phyloP scores from a whole-genome alignment of 2,329 filamentous ascomycete species.

The Sporothrix inflata region DNA sequence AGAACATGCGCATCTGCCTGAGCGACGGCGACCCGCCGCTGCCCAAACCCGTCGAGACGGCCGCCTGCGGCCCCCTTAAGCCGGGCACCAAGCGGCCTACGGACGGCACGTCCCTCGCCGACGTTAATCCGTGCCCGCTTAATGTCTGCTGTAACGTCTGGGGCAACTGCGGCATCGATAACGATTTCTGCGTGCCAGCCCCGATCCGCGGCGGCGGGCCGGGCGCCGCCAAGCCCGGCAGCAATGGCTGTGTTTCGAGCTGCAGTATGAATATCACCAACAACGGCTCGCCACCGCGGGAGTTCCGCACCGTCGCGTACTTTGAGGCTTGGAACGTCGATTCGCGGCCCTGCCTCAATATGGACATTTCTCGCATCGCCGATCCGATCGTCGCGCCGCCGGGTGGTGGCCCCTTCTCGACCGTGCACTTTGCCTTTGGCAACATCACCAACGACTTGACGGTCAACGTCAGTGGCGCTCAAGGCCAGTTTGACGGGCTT shows the following conservation, averaged over 20 bases:
- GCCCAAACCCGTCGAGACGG: too few relatives aligned
- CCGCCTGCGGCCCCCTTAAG: too few relatives aligned
- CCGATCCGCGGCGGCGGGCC: slow-evolving; percentile 25
- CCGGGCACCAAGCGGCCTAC: too few relatives aligned
- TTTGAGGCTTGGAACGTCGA: slow-evolving; percentile 42
- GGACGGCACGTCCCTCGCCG: too few relatives aligned
- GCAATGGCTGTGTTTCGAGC: slow-evolving; percentile 47
- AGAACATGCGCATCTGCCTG: too few relatives aligned
- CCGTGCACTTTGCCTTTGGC: slow-evolving; percentile 44
- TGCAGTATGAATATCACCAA: slow-evolving; percentile 44
- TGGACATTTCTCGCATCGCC: slow-evolving; percentile 39
- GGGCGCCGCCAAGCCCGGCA: slow-evolving; percentile 30
- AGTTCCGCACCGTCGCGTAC: slow-evolving; percentile 39
- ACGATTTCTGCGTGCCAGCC: slow-evolving; percentile 48
- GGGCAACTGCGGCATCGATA: slow-evolving; percentile 52
- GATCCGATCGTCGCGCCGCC: too few relatives aligned
- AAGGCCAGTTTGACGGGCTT: too few relatives aligned
- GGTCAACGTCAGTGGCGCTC: too few relatives aligned
- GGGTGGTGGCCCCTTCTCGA: too few relatives aligned
- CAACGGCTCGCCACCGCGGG: neutral
- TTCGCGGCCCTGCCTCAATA: slow-evolving; percentile 41
- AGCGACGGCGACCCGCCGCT: too few relatives aligned
- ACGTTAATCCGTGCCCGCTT: too few relatives aligned
- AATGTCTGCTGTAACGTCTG: slow-evolving; percentile 42
- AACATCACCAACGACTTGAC: slow-evolving; percentile 39